Percentiles rank a stretch among this genome's conserved stretches.
These are phyloP conservation scores for Cystobasidiopsis lactophilus DNA, from an alignment of 768 basidiomycete species.

Conservation along the genomic window DNA sequence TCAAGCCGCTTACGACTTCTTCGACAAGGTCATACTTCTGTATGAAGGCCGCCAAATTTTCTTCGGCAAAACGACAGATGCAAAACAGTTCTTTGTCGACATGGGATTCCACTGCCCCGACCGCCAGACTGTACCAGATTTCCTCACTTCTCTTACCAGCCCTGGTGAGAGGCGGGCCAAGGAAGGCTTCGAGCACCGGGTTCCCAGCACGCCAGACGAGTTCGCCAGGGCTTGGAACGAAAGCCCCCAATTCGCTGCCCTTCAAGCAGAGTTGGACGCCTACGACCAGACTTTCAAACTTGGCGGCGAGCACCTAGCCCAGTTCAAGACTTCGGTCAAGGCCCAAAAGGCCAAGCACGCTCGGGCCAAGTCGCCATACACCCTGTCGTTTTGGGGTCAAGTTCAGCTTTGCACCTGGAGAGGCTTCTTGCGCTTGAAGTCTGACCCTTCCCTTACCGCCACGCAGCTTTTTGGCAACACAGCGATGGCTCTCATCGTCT, in stretches of 20 bases:
- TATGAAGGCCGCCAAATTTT: constrained; percentile 34
- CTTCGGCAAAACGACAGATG: constrained; percentile 29
- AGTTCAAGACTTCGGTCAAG: constrained; percentile 23
- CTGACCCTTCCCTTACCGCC: constrained; percentile 23
- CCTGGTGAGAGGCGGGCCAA: constrained; percentile 37
- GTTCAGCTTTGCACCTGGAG: constrained; percentile 30
- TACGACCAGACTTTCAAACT: constrained; percentile 25
- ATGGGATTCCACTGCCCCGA: constrained; percentile 32
- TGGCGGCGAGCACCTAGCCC: constrained; percentile 18
- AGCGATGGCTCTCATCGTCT: constrained; percentile 34
- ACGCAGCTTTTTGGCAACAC: constrained; percentile 14
- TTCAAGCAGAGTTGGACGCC: constrained; percentile 22
- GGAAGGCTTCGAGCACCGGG: constrained; percentile 25
- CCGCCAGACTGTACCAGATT: constrained; percentile 32
- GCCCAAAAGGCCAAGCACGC: constrained; percentile 28
- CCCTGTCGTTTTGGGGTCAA: constrained; percentile 31
- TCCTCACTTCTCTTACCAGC: constrained; percentile 35
- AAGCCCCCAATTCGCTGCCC: constrained; percentile 23
- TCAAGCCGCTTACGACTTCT: constrained; percentile 19
- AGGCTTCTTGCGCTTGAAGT: constrained; percentile 31
- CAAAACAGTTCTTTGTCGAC: constrained; percentile 30
- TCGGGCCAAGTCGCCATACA: constrained; percentile 29
- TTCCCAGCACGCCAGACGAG: constrained; percentile 30
- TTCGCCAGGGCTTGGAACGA: constrained; percentile 28
- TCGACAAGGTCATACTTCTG: constrained; percentile 32